Conservation (phyloP, 1,139 yeast genomes). For the Magnusiomyces suaveolens region DNA sequence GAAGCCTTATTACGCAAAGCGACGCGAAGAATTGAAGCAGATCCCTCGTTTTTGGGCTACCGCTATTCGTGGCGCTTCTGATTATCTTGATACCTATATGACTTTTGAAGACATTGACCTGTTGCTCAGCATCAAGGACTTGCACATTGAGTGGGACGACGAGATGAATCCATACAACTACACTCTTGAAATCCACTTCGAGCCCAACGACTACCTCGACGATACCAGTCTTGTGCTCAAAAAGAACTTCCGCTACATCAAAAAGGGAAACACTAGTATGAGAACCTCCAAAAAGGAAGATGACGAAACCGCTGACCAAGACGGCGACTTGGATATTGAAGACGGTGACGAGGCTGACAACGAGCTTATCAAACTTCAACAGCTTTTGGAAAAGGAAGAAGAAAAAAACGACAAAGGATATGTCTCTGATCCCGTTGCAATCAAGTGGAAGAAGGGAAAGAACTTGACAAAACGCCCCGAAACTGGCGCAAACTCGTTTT, state of each 20-base stretch:
- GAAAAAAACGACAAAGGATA: neutral
- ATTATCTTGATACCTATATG: slow-evolving; percentile 26
- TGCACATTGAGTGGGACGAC: slow-evolving; percentile 29
- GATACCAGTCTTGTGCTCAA: slow-evolving; percentile 18
- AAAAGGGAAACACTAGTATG: slow-evolving; percentile 11
- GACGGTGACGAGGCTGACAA: slow-evolving; percentile 16
- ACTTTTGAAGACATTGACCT: slow-evolving; percentile 29
- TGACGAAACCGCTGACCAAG: slow-evolving; percentile 18
- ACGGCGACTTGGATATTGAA: slow-evolving; percentile 16
- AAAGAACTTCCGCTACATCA: slow-evolving; percentile 23
- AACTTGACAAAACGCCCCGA: slow-evolving; percentile 24
- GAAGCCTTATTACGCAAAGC: slow-evolving; percentile 29
- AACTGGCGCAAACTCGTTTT: slow-evolving; percentile 29
- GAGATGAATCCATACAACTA: slow-evolving; percentile 26
- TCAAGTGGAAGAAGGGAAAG: slow-evolving; percentile 33
- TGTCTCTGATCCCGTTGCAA: slow-evolving; percentile 25
- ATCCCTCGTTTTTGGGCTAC: slow-evolving; percentile 35
- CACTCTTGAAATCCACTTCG: slow-evolving; percentile 29
- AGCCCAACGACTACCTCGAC: slow-evolving; percentile 29
- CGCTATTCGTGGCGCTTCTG: slow-evolving; percentile 27
- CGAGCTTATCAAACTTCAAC: slow-evolving; percentile 4
- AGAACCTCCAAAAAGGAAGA: slow-evolving; percentile 1
- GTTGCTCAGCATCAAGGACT: slow-evolving; percentile 25
- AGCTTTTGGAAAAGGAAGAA: neutral
- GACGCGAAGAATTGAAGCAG: slow-evolving; percentile 26